A percentile compares a stretch with the other conserved stretches of the same genome.
Evolutionary conservation across 2,329 filamentous ascomycete species (phyloP).

Genomic region (Lachnellula subtilissima): DNA sequence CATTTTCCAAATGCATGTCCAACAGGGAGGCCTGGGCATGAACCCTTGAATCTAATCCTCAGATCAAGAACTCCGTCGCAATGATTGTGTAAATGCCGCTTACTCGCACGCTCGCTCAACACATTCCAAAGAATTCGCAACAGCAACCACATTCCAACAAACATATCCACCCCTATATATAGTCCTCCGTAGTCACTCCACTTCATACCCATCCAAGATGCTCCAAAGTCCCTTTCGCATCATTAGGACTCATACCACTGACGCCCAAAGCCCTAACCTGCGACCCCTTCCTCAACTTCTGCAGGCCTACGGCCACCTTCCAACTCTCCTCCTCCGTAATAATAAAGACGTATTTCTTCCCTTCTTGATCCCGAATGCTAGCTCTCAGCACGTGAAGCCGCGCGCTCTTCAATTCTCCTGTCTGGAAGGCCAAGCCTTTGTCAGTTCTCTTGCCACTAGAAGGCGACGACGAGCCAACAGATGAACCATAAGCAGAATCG

Average conservation of each 20-base stretch:
- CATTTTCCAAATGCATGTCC: neutral
- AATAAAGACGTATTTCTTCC: constrained; percentile 62
- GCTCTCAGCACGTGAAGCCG: constrained; percentile 60
- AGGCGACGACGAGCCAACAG: constrained; percentile 24
- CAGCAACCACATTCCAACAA: constrained; percentile 5
- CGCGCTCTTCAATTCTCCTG: constrained; percentile 50
- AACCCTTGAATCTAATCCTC: neutral
- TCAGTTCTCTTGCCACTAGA: constrained; percentile 22
- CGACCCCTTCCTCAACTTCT: constrained; percentile 54
- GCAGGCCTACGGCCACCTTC: constrained; percentile 61
- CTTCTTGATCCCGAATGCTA: constrained; percentile 60
- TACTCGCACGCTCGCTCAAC: constrained; percentile 8
- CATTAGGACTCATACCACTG: constrained; percentile 48
- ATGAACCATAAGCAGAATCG: constrained; percentile 30
- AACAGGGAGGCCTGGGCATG: neutral
- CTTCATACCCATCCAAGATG: constrained; percentile 46
- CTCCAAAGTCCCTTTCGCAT: constrained; percentile 52
- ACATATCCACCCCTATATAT: neutral
- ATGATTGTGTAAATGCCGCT: constrained; percentile 24
- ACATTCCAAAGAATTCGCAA: constrained; percentile 17
- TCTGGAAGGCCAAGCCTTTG: constrained; percentile 35
- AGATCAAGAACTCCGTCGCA: constrained; percentile 22
- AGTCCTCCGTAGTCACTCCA: no score
- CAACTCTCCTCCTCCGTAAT: constrained; percentile 60
- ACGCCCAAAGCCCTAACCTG: constrained; percentile 57